Conservation (phyloP, 345 rosid genomes). For the Fremontodendron californicum region DNA sequence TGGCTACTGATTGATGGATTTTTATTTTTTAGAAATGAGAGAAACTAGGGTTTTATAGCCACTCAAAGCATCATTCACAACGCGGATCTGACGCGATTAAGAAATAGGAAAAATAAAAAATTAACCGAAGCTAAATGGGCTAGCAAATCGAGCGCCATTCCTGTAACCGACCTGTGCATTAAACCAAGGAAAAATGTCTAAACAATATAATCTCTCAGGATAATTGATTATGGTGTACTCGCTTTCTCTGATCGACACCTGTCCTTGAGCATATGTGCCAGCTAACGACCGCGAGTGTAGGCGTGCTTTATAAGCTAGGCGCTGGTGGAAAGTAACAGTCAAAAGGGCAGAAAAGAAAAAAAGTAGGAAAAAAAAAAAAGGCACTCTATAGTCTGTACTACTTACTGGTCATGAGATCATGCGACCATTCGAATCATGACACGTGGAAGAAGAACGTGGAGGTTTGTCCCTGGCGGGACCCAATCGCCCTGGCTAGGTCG, state of each 20-base stretch:
- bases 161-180: background rate
- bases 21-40: fast-evolving
- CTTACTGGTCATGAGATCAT: background rate
- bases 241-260: background rate
- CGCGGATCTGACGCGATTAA: slow-evolving; percentile 39
- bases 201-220: background rate
- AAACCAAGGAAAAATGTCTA: background rate
- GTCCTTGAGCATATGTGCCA: background rate
- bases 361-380: too few species aligned
- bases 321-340: background rate
- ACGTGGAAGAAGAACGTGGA: background rate
- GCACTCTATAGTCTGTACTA: background rate
- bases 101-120: background rate
- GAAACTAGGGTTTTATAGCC: slow-evolving; percentile 26
- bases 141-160: background rate
- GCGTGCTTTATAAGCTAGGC: background rate
- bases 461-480: background rate
- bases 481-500: background rate
- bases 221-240: background rate
- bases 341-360: background rate
- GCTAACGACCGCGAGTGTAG: background rate
- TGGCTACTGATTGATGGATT: background rate
- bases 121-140: background rate
- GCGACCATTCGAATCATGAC: background rate
- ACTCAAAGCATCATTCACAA: background rate